phyloP scores from a whole-genome alignment of 306 rosid genomes.

The Begonia peltatifolia region DNA sequence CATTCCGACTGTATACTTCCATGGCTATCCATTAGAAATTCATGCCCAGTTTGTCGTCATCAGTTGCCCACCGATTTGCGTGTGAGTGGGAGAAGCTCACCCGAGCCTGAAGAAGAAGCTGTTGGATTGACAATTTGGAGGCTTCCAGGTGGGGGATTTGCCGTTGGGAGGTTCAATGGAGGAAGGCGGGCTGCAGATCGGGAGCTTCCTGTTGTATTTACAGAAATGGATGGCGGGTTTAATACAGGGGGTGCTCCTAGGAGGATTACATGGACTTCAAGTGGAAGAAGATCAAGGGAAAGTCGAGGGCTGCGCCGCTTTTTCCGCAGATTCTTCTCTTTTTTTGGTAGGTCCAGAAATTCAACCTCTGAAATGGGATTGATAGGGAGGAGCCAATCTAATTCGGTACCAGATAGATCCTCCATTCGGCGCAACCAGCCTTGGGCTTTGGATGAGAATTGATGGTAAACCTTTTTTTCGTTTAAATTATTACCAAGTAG shows the following conservation, averaged over 20 bases:
- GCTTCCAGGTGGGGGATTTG: conserved; percentile 65
- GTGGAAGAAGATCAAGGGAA: conserved; percentile 37
- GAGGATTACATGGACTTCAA: conserved; percentile 37
- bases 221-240: conserved; percentile 72
- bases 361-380: conserved; percentile 18
- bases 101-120: conserved; percentile 24
- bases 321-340: conserved; percentile 28
- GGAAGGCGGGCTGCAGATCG: conserved; percentile 46
- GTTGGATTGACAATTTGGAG: conserved; percentile 71
- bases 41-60: conserved; percentile 64
- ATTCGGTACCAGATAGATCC: conserved; percentile 20
- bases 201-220: conserved; percentile 63
- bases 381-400: conserved; percentile 20
- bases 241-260: conserved; percentile 38
- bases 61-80: conserved; percentile 42
- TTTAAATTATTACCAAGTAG: no score
- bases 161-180: conserved; percentile 62
- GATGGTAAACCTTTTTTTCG: conserved; percentile 14
- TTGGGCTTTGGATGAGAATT: conserved; percentile 17
- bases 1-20: conserved; percentile 56
- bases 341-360: conserved; percentile 30
- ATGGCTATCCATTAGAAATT: conserved; percentile 55
- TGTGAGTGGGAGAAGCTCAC: conserved; percentile 26
- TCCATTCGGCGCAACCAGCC: conserved; percentile 24
- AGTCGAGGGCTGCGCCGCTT: conserved; percentile 28